Conservation (phyloP, 257 asterid species). For the Verbena officinalis region DNA sequence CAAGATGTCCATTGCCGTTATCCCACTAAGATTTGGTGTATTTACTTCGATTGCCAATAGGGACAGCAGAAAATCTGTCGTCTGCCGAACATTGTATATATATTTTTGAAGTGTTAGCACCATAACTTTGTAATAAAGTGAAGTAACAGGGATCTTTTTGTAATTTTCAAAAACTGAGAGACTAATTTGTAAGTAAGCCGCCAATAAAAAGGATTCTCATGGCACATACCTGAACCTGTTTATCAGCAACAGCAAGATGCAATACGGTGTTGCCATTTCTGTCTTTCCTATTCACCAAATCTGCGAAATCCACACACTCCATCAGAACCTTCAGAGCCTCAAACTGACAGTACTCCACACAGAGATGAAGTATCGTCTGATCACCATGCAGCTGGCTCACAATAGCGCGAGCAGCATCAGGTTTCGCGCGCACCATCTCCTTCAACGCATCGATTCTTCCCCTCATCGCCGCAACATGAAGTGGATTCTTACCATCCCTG, state of each 20-base stretch:
- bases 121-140: no score
- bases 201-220: no score
- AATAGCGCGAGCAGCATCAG: constrained; percentile 32
- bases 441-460: constrained; percentile 42
- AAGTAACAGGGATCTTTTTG: no score
- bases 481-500: constrained; percentile 46
- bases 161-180: no score
- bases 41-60: constrained; percentile 24
- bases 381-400: constrained; percentile 3
- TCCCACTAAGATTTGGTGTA: constrained; percentile 29
- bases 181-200: no score
- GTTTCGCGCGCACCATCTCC: constrained; percentile 23
- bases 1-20: constrained; percentile 43
- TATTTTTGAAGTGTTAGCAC: no score
- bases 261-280: constrained; percentile 38
- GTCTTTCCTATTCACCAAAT: constrained; percentile 37
- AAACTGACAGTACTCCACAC: constrained; percentile 41
- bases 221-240: constrained; percentile 37
- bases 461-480: constrained; percentile 50
- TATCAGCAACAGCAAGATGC: constrained; percentile 39
- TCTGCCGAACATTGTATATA: constrained; percentile 33
- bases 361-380: constrained; percentile 44
- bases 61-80: constrained; percentile 30
- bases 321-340: constrained; percentile 35
- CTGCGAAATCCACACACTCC: not conserved